phyloP scores from a whole-genome alignment of 176 grass and related monocot genomes.

The Avena atlantica region DNA sequence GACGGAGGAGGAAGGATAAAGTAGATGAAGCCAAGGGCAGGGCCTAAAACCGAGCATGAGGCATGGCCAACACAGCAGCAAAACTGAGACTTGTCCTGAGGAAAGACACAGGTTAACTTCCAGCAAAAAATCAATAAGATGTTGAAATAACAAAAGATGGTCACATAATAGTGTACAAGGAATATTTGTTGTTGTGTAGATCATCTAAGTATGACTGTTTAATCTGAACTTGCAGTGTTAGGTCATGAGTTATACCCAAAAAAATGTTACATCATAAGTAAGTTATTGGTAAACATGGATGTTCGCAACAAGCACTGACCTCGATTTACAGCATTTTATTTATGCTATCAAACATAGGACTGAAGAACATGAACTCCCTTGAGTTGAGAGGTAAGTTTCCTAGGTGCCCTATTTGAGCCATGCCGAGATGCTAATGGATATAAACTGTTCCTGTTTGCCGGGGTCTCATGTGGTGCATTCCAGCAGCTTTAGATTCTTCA shows the following conservation, averaged over 20 bases:
- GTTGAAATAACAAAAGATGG: no score
- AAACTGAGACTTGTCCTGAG: no score
- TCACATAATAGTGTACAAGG: no score
- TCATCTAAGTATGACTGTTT: no score
- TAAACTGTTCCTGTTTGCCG: not conserved
- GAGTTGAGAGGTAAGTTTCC: not conserved
- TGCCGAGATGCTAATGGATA: not conserved
- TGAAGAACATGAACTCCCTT: not conserved
- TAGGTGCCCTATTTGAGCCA: not conserved
- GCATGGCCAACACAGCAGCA: no score
- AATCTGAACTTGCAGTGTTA: not conserved
- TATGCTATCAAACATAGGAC: not conserved
- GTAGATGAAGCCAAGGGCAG: no score
- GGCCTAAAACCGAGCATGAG: no score
- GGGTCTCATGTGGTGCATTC: not conserved
- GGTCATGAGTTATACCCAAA: not conserved
- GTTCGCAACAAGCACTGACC: not conserved
- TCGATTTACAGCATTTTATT: not conserved
- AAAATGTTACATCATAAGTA: not conserved
- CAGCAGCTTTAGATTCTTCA: not conserved
- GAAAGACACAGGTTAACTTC: no score
- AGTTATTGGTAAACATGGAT: not conserved
- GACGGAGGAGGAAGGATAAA: no score
- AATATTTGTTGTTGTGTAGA: no score
- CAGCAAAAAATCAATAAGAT: no score